Evolutionary conservation across 2,329 filamentous ascomycete species (phyloP).

Genomic region (Trichoderma aggressivum): DNA sequence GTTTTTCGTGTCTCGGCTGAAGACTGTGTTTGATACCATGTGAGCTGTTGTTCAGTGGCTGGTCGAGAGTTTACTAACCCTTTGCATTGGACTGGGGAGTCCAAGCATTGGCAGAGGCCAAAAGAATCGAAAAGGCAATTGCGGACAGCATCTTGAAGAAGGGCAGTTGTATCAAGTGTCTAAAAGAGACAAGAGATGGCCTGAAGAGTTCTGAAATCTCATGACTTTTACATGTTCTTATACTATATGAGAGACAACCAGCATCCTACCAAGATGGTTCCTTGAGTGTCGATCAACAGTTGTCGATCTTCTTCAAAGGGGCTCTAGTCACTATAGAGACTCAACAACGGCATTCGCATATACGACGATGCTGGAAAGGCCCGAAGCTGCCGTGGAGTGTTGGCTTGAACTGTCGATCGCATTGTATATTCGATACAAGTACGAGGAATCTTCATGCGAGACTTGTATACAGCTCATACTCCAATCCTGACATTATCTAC

Average conservation of each 20-base stretch:
- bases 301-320: neutral
- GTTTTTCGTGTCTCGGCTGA: neutral
- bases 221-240: neutral
- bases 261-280: neutral
- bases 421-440: neutral
- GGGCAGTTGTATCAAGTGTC: neutral
- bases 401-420: neutral
- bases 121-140: neutral
- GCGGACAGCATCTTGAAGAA: neutral
- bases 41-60: neutral
- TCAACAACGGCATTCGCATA: neutral
- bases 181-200: neutral
- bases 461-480: neutral
- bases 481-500: neutral
- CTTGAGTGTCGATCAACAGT: neutral
- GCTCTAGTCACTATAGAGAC: neutral
- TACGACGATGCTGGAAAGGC: neutral
- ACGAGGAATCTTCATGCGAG: neutral
- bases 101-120: neutral
- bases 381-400: neutral
- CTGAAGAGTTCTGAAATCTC: neutral
- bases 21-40: neutral
- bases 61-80: neutral
- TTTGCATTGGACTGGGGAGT: neutral
- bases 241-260: neutral